phyloP scores from a whole-genome alignment of 139 green algal species.

The Coelastrella sp. region DNA sequence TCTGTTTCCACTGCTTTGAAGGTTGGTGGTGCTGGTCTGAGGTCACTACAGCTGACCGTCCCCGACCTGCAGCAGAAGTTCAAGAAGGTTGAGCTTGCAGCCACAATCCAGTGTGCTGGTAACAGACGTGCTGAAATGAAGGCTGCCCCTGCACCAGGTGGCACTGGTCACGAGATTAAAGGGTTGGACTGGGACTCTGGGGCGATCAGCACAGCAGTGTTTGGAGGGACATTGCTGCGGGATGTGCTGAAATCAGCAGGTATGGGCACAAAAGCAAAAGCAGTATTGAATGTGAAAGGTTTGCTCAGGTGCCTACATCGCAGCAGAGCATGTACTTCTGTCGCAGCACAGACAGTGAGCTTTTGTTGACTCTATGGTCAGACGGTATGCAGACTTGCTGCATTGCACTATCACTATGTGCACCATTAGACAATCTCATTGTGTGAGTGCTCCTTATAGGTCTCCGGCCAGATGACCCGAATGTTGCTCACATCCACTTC shows the following conservation, averaged over 20 bases:
- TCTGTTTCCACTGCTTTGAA: background rate
- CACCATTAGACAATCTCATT: too few species aligned
- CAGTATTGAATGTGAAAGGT: too few species aligned
- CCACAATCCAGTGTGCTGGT: constrained; percentile 87
- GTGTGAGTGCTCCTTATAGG: constrained; percentile 28
- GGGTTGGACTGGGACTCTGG: constrained; percentile 83
- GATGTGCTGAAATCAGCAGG: constrained; percentile 84
- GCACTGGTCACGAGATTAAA: constrained; percentile 59
- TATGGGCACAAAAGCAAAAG: background rate
- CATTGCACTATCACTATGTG: too few species aligned
- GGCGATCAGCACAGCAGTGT: constrained; percentile 82
- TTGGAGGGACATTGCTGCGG: constrained; percentile 77
- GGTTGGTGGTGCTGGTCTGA: constrained; percentile 74
- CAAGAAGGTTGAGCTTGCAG: constrained; percentile 77
- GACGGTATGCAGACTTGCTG: too few species aligned
- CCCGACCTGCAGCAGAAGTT: constrained; percentile 81
- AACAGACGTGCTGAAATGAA: constrained; percentile 87
- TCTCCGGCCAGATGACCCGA: constrained; percentile 34
- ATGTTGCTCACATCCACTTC: constrained; percentile 79
- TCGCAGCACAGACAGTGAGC: too few species aligned
- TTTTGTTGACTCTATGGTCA: too few species aligned
- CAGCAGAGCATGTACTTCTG: too few species aligned
- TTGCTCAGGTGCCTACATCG: too few species aligned
- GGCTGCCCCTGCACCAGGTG: constrained; percentile 36
- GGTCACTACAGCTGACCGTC: constrained; percentile 72